Percentiles rank a stretch among this genome's conserved stretches.
Evolutionary conservation across 805 yeast genomes (phyloP).

Genomic region (Metschnikowia drakensbergensis): DNA sequence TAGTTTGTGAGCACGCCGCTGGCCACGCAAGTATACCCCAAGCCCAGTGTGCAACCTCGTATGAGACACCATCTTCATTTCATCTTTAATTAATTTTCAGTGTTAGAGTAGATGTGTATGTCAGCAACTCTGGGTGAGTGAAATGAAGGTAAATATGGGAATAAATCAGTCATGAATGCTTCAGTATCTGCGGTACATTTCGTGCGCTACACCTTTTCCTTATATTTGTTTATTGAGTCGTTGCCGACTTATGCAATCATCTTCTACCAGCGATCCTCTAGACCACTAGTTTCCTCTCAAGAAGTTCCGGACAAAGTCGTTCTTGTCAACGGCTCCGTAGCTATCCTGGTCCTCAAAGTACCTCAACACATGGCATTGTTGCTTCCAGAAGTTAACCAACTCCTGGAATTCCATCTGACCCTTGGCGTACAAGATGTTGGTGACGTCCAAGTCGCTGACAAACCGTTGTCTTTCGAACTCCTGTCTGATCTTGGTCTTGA

Average conservation of each 20-base stretch:
- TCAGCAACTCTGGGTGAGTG: too few species aligned
- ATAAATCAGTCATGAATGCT: too few species aligned
- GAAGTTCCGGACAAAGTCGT: conserved; percentile 69
- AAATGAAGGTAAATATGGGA: too few species aligned
- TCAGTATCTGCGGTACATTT: too few species aligned
- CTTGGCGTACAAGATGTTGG: conserved; percentile 69
- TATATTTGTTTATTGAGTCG: too few species aligned
- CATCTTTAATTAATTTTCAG: conserved; percentile 8
- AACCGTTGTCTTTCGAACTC: conserved; percentile 84
- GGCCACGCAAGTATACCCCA: background rate
- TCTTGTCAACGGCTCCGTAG: conserved; percentile 51
- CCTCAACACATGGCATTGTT: conserved; percentile 77
- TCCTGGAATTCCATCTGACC: conserved; percentile 93
- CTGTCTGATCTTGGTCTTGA: conserved; percentile 81
- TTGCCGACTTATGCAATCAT: background rate
- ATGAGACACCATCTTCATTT: conserved; percentile 6
- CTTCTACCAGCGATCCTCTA: background rate
- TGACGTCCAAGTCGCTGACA: conserved; percentile 60
- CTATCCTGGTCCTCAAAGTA: conserved; percentile 67
- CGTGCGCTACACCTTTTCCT: too few species aligned
- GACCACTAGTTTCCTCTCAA: conserved; percentile 52
- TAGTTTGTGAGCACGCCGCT: conserved; percentile 12
- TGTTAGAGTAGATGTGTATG: background rate
- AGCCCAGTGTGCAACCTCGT: background rate
- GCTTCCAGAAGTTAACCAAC: conserved; percentile 85